Conservation (phyloP, 169 alveolate species). For the Theileria sp. region DNA sequence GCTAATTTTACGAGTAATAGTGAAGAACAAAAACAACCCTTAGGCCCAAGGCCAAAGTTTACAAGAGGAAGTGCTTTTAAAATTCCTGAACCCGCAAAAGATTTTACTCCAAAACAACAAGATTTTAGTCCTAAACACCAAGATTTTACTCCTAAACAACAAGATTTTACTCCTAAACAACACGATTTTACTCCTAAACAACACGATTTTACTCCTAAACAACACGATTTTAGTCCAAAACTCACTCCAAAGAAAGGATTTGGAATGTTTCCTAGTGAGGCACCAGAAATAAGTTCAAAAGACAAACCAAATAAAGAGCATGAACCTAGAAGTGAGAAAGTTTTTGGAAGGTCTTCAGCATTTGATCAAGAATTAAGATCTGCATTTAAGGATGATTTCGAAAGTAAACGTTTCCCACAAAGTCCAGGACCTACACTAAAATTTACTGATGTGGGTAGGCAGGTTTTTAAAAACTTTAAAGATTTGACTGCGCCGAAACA, state of each 20-base stretch:
- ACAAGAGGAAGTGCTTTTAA: slow-evolving; percentile 2
- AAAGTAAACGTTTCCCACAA: not conserved
- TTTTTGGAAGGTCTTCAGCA: not conserved
- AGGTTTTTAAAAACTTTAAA: slow-evolving; percentile 4
- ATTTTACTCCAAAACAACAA: too few relatives aligned
- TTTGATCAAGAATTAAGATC: not conserved
- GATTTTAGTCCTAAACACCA: too few relatives aligned
- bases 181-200: not conserved
- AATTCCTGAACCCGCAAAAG: not conserved
- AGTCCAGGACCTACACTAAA: not conserved
- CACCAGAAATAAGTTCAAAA: not conserved
- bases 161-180: too few relatives aligned
- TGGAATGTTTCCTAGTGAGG: not conserved
- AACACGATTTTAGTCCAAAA: not conserved
- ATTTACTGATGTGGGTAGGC: not conserved
- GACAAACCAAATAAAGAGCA: not conserved
- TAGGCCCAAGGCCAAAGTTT: not conserved
- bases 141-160: too few relatives aligned
- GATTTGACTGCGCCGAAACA: slow-evolving; percentile 7
- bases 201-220: not conserved
- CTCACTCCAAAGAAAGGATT: not conserved
- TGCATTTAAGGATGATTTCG: not conserved
- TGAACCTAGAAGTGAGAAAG: not conserved
- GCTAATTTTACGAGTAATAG: not conserved
- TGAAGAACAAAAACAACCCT: not conserved